These are phyloP conservation scores for Lasiosphaeria hispida DNA, from an alignment of 495 filamentous ascomycete species.

Conservation along the genomic window DNA sequence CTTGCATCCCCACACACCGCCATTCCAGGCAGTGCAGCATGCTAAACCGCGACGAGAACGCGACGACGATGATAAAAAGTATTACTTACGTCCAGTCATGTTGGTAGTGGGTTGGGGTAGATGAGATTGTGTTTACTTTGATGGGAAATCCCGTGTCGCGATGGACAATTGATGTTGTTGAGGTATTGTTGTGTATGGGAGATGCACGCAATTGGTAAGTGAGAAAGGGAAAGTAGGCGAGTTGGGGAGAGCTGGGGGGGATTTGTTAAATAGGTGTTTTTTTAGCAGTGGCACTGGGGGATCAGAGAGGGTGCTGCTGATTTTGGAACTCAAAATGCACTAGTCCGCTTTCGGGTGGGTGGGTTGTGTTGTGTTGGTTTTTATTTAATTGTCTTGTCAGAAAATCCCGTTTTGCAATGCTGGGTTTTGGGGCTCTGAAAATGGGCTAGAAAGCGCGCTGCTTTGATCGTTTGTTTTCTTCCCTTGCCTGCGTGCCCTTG, in stretches of 20 bases:
- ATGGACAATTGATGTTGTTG: slow-evolving; percentile 31
- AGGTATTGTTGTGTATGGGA: slow-evolving; percentile 25
- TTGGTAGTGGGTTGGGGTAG: slow-evolving; percentile 44
- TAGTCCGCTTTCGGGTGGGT: slow-evolving; percentile 28
- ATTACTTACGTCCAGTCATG: slow-evolving; percentile 95
- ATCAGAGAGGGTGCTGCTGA: slow-evolving; percentile 21
- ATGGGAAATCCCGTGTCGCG: slow-evolving; percentile 27
- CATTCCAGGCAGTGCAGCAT: not conserved
- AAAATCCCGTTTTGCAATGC: slow-evolving; percentile 2
- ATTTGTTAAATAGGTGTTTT: slow-evolving; percentile 20
- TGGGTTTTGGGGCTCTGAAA: slow-evolving; percentile 21
- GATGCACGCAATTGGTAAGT: slow-evolving; percentile 17
- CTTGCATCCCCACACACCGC: slow-evolving; percentile 20
- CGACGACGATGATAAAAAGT: slow-evolving; percentile 18
- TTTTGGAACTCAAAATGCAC: slow-evolving; percentile 22
- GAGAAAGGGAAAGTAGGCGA: slow-evolving; percentile 10
- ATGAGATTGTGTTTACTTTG: slow-evolving; percentile 30
- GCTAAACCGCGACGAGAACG: slow-evolving; percentile 9
- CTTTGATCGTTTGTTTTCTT: slow-evolving; percentile 15
- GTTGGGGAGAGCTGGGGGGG: slow-evolving; percentile 1
- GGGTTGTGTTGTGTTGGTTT: slow-evolving; percentile 3
- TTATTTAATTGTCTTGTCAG: slow-evolving; percentile 13
- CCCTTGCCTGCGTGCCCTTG: slow-evolving; percentile 7
- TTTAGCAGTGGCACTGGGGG: not conserved
- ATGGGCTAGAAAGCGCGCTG: slow-evolving; percentile 12